Conservation (phyloP, 257 asterid species). For the Galeopsis tetrahit region DNA sequence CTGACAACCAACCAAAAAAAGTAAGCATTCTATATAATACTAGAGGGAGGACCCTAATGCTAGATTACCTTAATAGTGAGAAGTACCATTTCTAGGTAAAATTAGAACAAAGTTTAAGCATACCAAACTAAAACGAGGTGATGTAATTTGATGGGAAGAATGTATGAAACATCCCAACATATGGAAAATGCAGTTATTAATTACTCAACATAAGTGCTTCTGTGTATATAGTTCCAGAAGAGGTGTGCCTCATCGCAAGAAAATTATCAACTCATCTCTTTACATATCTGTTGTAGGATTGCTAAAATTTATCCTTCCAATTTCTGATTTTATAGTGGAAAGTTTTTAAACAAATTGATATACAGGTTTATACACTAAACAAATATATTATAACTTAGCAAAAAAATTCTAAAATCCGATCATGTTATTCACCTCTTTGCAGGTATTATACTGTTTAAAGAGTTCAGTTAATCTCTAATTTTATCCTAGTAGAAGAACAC, state of each 20-base stretch:
- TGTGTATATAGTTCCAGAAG: conserved; percentile 7
- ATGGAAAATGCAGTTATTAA: background rate
- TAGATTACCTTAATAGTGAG: background rate
- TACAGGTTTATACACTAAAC: background rate
- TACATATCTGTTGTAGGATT: conserved; percentile 11
- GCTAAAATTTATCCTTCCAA: background rate
- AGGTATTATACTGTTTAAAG: background rate
- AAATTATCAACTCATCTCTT: background rate
- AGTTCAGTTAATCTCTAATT: background rate
- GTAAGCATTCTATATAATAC: background rate
- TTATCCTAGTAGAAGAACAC: background rate
- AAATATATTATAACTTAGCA: background rate
- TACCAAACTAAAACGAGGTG: conserved; percentile 13
- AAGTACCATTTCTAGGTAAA: conserved; percentile 23
- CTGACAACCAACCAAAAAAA: conserved; percentile 10
- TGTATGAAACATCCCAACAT: background rate
- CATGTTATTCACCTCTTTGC: background rate
- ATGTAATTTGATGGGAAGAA: conserved; percentile 10
- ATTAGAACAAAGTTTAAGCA: conserved; percentile 21
- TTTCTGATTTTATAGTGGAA: conserved; percentile 4
- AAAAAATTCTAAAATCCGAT: background rate
- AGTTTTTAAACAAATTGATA: background rate
- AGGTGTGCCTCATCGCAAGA: background rate
- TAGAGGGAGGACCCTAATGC: background rate
- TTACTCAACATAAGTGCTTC: background rate